Conservation (phyloP, 306 rosid species). For the Rubus parviflorus region DNA sequence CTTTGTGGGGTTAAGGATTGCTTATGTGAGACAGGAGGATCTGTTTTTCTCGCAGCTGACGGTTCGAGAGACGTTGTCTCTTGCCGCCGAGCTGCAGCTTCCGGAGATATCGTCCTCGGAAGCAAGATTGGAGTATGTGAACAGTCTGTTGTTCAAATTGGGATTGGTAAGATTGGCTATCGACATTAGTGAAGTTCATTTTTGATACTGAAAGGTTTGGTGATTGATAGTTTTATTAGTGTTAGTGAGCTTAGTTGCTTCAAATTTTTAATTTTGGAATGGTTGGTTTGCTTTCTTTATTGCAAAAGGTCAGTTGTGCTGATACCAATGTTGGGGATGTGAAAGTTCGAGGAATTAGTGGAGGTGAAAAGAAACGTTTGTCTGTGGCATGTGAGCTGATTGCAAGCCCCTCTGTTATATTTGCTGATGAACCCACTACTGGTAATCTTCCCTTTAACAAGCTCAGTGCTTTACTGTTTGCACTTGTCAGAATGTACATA, state of each 20-base stretch:
- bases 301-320: constrained; percentile 82
- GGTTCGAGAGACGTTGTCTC: constrained; percentile 79
- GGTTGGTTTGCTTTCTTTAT: constrained; percentile 24
- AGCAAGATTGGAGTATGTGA: constrained; percentile 78
- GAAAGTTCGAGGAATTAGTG: constrained; percentile 86
- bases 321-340: constrained; percentile 84
- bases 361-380: constrained; percentile 93
- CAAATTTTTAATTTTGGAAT: not conserved
- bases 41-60: constrained; percentile 92
- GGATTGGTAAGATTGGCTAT: constrained; percentile 66
- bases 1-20: constrained; percentile 57
- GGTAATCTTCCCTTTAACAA: constrained; percentile 43
- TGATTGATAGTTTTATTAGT: not conserved
- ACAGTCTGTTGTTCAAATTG: constrained; percentile 69
- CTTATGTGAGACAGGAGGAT: constrained; percentile 95
- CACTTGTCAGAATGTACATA: not conserved
- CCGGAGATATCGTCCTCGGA: constrained; percentile 52
- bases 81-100: constrained; percentile 88
- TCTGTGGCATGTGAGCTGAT: constrained; percentile 90
- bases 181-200: not conserved
- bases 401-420: constrained; percentile 88
- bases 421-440: constrained; percentile 96
- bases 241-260: not conserved
- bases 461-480: not conserved
- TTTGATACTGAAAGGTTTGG: not conserved